Conservation (phyloP, 768 basidiomycete genomes). For the Clathrus columnatus region DNA sequence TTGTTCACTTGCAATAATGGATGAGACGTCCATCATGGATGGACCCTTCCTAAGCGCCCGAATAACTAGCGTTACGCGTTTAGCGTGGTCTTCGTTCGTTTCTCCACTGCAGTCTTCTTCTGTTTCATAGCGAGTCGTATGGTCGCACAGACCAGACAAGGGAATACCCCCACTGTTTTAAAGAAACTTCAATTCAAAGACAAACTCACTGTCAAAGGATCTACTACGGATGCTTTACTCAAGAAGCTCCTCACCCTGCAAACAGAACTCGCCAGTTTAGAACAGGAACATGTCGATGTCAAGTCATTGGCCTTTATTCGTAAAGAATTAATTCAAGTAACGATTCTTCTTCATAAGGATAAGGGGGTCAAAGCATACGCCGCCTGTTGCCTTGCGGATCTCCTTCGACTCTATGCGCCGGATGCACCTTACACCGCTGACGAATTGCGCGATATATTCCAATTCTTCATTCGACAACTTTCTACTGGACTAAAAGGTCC, state of each 20-base stretch:
- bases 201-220: constrained; percentile 70
- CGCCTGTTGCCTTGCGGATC: constrained; percentile 90
- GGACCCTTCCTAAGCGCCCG: not conserved
- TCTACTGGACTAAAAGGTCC: constrained; percentile 60
- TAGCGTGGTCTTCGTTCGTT: no score
- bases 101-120: no score
- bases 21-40: constrained; percentile 7
- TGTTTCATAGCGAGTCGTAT: no score
- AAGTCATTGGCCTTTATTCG: constrained; percentile 58
- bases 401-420: constrained; percentile 89
- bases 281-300: constrained; percentile 81
- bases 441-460: constrained; percentile 92
- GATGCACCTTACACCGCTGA: constrained; percentile 89
- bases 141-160: constrained; percentile 10
- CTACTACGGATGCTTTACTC: constrained; percentile 68
- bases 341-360: constrained; percentile 90
- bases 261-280: constrained; percentile 66
- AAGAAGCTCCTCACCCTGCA: constrained; percentile 82
- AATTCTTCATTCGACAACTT: constrained; percentile 91
- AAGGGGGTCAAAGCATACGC: constrained; percentile 91
- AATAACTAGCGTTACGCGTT: no score
- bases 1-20: constrained; percentile 7
- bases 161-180: not conserved
- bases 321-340: constrained; percentile 69
- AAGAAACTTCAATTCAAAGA: constrained; percentile 55